Evolutionary conservation across 345 rosid species (phyloP), one percentile per base, ranked within the genome.

Genomic region (Gossypium sturtianum): DNA sequence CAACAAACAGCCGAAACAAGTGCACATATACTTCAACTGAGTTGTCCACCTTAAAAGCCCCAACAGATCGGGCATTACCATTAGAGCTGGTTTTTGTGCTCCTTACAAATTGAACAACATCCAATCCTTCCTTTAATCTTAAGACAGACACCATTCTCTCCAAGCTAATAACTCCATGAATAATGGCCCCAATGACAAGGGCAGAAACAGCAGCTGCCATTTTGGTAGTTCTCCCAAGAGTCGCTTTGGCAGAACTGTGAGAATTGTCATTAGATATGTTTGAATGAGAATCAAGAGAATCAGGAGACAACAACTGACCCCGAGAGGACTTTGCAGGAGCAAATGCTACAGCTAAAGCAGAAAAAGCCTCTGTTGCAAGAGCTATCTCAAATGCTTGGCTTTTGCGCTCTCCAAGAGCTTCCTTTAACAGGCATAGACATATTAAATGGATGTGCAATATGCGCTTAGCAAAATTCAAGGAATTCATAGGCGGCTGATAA

Each of bases 401-500:
- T 76, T 93, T 98, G 81, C 98, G 98, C 79, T 93, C 98, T 75
- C 98, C 99, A 81, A 96, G 89, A 75, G 95, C 97, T 77, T 93
- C 99, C 83, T 88, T 93, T 4, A 96, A 89, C 62, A 96, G 87
- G 78, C 90, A 86, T 48, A 96, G 79, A 82, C 97, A 93, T 57
- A 82, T 85, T 79, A 93, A 80, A 82, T 96, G 93, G 75, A 93
- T 85, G n/a, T 83, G 92, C 84, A 96, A 80, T 73, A 93, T 81
- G 76, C 88, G 87, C 83, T 86, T 86, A 3, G 93, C 93, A 79
- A 89, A 66, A 73, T 74, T 85, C 51, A 87, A 82, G 68, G 86
- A 79, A 82, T 82, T 83, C 66, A 79, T 13, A 53, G 84, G 69
- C 64, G 90, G 82, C 41, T 87, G 80, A 79, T 87, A 80, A 81